Base-by-base conservation (phyloP, 2,329 filamentous ascomycete genomes). In the Diaporthe vaccinii region DNA sequence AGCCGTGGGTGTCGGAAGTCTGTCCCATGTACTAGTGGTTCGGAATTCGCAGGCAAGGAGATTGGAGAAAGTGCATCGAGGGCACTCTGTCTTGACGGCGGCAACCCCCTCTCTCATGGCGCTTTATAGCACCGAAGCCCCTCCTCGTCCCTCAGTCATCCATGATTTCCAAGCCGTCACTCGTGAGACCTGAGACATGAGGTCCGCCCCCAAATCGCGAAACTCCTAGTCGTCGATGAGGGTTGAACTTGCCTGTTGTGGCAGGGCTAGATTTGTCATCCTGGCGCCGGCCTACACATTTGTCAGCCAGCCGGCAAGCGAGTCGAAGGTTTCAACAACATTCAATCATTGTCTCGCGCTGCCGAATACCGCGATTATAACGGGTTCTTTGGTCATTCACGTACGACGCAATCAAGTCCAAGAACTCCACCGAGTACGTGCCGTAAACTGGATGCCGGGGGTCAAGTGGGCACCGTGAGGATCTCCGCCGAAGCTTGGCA, bases 221-320 rank as follows among this genome's bases (percentile, higher is more conserved):
- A 25, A 51, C 44, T 34, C 34, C 34, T 51, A n/a, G 44, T 51
- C 20, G 17, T 67, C 41, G 62, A 51, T n/a, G 20, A 5, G 31
- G 44, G 44, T 15, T 51, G 62, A 39, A 39, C 44, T 51, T 51
- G 28, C 44, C 20, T 51, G 36, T 20, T 68, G 46, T n/a, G 12
- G 44, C n/a, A 28, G 62, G 62, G 46, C 57, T 2, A 68, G 44
- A 68, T 68, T 68, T 68, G 62, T 68, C 62, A 68, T 68, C 62
- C 31, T n/a, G 44, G 31, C 22, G 44, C 28, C 20, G 22, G 28
- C 12, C 22, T 51, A 68, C 41, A 67, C 62, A 51, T 68, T 68
- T 68, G 62, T 68, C 62, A 68, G 62, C 62, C 62, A 53, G 55
- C 55, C 55, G 20, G 61, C 41, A 25, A 68, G 31, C 62, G 14